Evolutionary conservation across 1,139 yeast genomes (phyloP).

Genomic region (Saccharomyces hybrid): DNA sequence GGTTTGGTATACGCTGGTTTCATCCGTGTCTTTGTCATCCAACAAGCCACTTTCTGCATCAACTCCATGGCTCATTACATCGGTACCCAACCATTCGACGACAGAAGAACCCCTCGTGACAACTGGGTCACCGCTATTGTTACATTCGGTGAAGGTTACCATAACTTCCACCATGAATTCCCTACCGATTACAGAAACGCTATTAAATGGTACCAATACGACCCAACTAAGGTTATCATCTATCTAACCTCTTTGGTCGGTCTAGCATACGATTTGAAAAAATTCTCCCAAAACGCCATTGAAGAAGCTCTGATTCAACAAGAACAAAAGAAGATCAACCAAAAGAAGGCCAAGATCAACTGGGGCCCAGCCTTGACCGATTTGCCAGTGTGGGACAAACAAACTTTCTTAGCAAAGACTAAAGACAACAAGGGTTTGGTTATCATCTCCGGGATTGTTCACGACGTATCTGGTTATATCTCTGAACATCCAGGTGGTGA

Average conservation of each 20-base stretch:
- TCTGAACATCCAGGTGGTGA: constrained; percentile 98
- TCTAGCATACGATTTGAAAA: constrained; percentile 82
- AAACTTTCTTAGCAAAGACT: constrained; percentile 66
- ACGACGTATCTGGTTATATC: constrained; percentile 77
- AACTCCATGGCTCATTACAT: constrained; percentile 98
- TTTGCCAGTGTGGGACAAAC: constrained; percentile 87
- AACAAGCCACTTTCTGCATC: constrained; percentile 98
- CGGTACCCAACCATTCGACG: constrained; percentile 96
- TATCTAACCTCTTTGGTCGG: constrained; percentile 69
- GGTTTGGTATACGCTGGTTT: constrained; percentile 91
- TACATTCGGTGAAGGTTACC: constrained; percentile 98
- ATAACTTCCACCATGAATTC: constrained; percentile 98
- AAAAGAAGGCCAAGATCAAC: constrained; percentile 65
- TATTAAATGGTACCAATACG: constrained; percentile 96
- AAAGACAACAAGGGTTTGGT: constrained; percentile 52
- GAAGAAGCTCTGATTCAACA: constrained; percentile 95
- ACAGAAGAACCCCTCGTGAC: constrained; percentile 95
- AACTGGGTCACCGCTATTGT: constrained; percentile 89
- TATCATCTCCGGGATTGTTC: constrained; percentile 89
- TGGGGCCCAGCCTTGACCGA: constrained; percentile 88
- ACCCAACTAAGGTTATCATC: constrained; percentile 85
- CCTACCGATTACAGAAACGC: constrained; percentile 98
- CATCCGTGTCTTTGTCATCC: constrained; percentile 73
- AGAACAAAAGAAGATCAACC: constrained; percentile 89
- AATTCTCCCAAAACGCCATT: constrained; percentile 89